Evolutionary conservation across 2,329 filamentous ascomycete genomes (phyloP).

Genomic region (Aspergillus carbonarius): DNA sequence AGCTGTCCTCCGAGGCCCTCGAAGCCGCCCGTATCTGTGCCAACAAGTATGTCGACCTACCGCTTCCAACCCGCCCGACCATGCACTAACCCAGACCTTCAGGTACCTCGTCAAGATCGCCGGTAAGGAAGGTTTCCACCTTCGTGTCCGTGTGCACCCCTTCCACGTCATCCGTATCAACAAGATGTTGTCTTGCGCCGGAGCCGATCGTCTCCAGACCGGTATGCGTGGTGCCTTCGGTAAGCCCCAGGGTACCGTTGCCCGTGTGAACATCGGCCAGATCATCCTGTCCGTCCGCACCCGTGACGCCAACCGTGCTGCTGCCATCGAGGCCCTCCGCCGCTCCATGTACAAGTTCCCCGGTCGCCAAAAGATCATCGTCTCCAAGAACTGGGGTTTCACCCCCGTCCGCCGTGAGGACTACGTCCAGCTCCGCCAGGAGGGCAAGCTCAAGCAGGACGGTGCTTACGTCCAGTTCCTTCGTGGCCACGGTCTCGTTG

Average conservation of each 20-base stretch:
- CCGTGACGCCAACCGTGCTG: slow-evolving; percentile 87
- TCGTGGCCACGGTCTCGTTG: slow-evolving; percentile 83
- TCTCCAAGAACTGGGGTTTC: slow-evolving; percentile 99
- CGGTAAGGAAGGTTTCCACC: slow-evolving; percentile 71
- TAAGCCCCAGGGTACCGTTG: slow-evolving; percentile 98
- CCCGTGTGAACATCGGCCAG: slow-evolving; percentile 99
- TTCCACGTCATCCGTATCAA: slow-evolving; percentile 99
- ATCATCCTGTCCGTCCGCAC: slow-evolving; percentile 97
- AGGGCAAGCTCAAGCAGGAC: slow-evolving; percentile 90
- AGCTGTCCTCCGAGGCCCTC: slow-evolving; percentile 98
- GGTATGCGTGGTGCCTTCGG: slow-evolving; percentile 99
- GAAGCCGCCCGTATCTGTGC: slow-evolving; percentile 99
- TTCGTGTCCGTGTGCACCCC: slow-evolving; percentile 83
- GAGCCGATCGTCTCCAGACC: slow-evolving; percentile 99
- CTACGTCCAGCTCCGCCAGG: slow-evolving; percentile 92
- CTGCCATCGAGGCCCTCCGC: slow-evolving; percentile 97
- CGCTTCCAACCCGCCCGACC: background rate
- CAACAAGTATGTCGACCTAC: slow-evolving; percentile 74
- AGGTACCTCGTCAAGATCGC: slow-evolving; percentile 68
- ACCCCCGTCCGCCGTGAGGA: slow-evolving; percentile 96
- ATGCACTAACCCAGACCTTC: background rate
- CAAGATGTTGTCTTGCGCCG: slow-evolving; percentile 99
- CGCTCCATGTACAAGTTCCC: slow-evolving; percentile 99
- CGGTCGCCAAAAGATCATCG: slow-evolving; percentile 99
- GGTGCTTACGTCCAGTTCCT: slow-evolving; percentile 99